These are phyloP conservation scores for Incumbomyces delicatus DNA, from an alignment of 2,329 filamentous ascomycete species.

Conservation along the genomic window DNA sequence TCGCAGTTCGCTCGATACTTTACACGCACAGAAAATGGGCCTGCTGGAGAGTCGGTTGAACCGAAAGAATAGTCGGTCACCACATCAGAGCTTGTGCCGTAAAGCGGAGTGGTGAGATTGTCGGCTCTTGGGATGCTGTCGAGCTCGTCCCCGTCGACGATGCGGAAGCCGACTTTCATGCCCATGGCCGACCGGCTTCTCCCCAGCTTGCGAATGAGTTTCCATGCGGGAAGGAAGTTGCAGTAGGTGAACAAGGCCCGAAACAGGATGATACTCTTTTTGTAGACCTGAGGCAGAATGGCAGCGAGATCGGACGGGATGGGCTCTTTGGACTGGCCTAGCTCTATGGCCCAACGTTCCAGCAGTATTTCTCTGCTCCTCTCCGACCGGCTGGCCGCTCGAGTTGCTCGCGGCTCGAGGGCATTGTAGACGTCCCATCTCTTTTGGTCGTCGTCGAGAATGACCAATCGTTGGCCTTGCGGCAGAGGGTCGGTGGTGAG, in stretches of 20 bases:
- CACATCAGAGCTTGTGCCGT: conserved; percentile 51
- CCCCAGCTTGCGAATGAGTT: conserved; percentile 63
- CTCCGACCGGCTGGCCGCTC: conserved; percentile 24
- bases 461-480: conserved; percentile 75
- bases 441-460: conserved; percentile 80
- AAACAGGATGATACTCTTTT: conserved; percentile 92
- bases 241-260: conserved; percentile 75
- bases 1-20: conserved; percentile 81
- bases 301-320: conserved; percentile 40
- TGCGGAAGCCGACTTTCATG: conserved; percentile 70
- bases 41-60: conserved; percentile 75
- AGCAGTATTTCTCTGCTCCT: conserved; percentile 64
- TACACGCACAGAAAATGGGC: conserved; percentile 70
- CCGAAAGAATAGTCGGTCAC: conserved; percentile 72
- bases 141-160: conserved; percentile 51
- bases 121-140: conserved; percentile 50
- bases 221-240: conserved; percentile 77
- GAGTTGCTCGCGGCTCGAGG: conserved; percentile 45
- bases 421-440: conserved; percentile 86
- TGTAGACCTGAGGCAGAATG: conserved; percentile 80
- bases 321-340: conserved; percentile 51
- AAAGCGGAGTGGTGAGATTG: conserved; percentile 60
- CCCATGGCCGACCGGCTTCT: conserved; percentile 56
- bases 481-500: conserved; percentile 70
- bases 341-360: conserved; percentile 81